phyloP scores from a whole-genome alignment of 1,284 basidiomycete genomes.

The Malassezia vespertilionis region DNA sequence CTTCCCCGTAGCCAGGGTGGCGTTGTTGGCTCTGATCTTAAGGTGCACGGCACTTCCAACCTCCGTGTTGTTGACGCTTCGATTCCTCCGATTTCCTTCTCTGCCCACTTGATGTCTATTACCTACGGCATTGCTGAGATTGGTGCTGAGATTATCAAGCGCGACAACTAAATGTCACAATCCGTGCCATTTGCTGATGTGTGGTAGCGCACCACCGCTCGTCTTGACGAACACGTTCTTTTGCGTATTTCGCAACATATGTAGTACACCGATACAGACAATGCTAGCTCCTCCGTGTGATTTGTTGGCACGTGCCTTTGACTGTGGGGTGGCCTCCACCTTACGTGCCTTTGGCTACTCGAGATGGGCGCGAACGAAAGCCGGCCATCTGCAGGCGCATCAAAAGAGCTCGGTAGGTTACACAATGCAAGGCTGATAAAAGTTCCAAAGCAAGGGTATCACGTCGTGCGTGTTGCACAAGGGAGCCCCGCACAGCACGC shows the following conservation, averaged over 20 bases:
- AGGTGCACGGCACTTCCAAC: slow-evolving; percentile 59
- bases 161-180: slow-evolving; percentile 7
- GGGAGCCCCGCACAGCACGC: slow-evolving; percentile 56
- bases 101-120: slow-evolving; percentile 54
- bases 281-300: too few species aligned
- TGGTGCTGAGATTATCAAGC: slow-evolving; percentile 32
- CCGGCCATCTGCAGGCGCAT: slow-evolving; percentile 3
- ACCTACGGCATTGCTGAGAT: slow-evolving; percentile 48
- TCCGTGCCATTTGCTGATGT: too few species aligned
- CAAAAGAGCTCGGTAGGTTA: not conserved
- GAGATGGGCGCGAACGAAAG: slow-evolving; percentile 16
- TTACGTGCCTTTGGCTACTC: not conserved
- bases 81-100: slow-evolving; percentile 38
- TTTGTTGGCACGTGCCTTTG: too few species aligned
- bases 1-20: slow-evolving; percentile 57
- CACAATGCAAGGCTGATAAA: not conserved
- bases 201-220: too few species aligned
- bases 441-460: slow-evolving; percentile 39
- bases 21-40: slow-evolving; percentile 57
- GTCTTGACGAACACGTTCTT: too few species aligned
- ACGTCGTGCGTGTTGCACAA: slow-evolving; percentile 47
- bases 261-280: too few species aligned
- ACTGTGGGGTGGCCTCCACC: too few species aligned
- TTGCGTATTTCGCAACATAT: too few species aligned
- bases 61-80: slow-evolving; percentile 51